Evolutionary conservation across 208 protist genomes (phyloP), one percentile per base, ranked within the genome.

Genomic region (Wallacemonas sp.): DNA sequence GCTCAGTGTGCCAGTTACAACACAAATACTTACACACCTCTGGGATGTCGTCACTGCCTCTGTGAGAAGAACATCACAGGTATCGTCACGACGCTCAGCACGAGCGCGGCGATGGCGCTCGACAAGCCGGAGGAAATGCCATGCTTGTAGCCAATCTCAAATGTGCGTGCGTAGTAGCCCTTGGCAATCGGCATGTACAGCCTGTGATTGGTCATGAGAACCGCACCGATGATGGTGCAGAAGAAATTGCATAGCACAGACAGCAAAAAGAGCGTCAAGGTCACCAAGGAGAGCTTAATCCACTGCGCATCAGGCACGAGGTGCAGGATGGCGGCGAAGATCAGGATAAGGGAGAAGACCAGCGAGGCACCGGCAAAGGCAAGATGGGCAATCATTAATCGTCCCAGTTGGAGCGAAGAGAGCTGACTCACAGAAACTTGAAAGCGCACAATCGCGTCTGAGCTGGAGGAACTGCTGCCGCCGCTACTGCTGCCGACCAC

Each of bases 311-410:
- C 39, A 0, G 74, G 70, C 22, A 84, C 33, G 14, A 84, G 23
- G 14, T 73, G 57, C 0, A 79, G 2, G 1, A 82, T 39, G 1
- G 74, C 14, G 12, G 45, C 42, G 2, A 76, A 16, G 50, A 83
- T 54, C 14, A 82, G 64, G n/a, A 52, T 28, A 1, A 89, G 14
- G 8, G 67, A 68, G 25, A 68, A 59, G 42, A 80, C 18, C 2
- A 76, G 39, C 46, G 61, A 73, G 12, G 77, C 3, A 1, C 25
- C 36, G 12, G 68, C 74, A 62, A 84, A 82, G 33, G 68, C 33
- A 39, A 86, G 65, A 49, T 89, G 77, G 49, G 77, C 70, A 1
- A 72, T 62, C 79, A 89, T 89, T 63, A 59, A 74, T 1, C 52
- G 45, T 2, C 50, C 31, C 31, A 84, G 26, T 33, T 16, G 29